A percentile compares a stretch with the other conserved stretches of the same genome.
phyloP scores from a whole-genome alignment of 306 rosid genomes.

The Gleditsia sinensis region DNA sequence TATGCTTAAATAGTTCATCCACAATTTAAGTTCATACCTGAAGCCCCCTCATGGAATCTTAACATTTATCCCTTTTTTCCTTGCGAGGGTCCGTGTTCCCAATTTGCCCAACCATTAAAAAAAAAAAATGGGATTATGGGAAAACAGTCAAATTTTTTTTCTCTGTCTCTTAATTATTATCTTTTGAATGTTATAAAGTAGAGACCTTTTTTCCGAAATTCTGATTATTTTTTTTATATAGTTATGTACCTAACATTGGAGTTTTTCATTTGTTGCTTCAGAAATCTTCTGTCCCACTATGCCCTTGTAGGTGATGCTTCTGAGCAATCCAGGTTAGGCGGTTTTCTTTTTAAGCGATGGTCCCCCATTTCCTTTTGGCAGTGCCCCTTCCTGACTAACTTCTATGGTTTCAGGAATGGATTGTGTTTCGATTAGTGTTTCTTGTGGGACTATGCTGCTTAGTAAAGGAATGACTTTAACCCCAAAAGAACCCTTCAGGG shows the following conservation, averaged over 20 bases:
- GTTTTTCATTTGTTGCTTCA: too few relatives aligned
- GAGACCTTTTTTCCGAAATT: neutral
- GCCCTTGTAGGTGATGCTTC: neutral
- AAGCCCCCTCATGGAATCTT: neutral
- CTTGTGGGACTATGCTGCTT: constrained; percentile 33
- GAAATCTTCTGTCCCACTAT: neutral
- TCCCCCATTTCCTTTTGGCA: neutral
- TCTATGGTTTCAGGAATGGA: constrained; percentile 36
- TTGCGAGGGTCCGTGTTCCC: neutral
- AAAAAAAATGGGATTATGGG: neutral
- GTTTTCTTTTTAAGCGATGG: neutral
- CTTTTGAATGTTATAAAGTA: neutral
- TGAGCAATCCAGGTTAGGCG: neutral
- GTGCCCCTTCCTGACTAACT: neutral
- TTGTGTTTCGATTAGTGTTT: constrained; percentile 20
- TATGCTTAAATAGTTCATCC: neutral
- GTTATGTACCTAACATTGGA: too few relatives aligned
- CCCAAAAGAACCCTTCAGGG: constrained; percentile 27
- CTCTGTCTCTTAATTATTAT: too few relatives aligned
- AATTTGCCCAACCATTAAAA: neutral
- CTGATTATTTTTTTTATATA: neutral
- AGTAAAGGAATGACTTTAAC: constrained; percentile 37
- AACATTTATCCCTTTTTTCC: neutral
- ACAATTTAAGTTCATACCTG: neutral
- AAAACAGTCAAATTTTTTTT: neutral